Base-by-base conservation (phyloP, 768 basidiomycete species). In the Arthromyces matolae region DNA sequence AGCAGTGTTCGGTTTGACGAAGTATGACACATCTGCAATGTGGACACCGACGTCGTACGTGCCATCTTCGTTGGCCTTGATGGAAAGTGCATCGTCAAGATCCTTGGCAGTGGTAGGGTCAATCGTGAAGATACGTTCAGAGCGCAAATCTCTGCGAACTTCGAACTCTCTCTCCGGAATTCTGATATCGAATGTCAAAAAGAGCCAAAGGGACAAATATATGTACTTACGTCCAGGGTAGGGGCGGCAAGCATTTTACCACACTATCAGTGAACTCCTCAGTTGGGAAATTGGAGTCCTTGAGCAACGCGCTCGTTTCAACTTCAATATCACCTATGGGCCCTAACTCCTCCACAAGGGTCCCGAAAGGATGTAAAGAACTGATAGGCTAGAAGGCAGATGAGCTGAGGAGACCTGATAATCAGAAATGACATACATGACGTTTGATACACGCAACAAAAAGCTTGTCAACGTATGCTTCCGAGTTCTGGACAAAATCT, bases 401-500 rank as follows among this genome's bases (percentile, higher is more conserved):
- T 65, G 29, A 68, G 13, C 27, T 53, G 45, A 5, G 18, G 36
- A 45, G 8, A 36, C 10, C 34, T 52, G n/a, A 37, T 29, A 18
- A 7, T 32, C 4, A 54, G 40, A 54, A 45, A 20, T 25, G 3
- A 75, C 89, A 63, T 60, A 94, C 93, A 68, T 96, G 95, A 61
- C 95, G 86, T 67, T 98, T 99, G 70, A 99, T 98, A 63, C 93
- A 97, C 16, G 96, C 94, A 51, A 97, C 93, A 61, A 98, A 98
- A 36, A 98, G 73, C 60, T 81, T 88, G 71, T 97, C 80, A 18
- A 83, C 83, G 65, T 98, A 99, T 2, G 77, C 77, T 54, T 96
- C 95, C 2, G 94, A 85, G 62, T 91, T 90, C 67, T 95, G 91
- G 36, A 99, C 84, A 63, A 99, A 99, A 66, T 98, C 94, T 14